Conservation (phyloP, 1,139 yeast species). For the Wickerhamomyces sp. region DNA sequence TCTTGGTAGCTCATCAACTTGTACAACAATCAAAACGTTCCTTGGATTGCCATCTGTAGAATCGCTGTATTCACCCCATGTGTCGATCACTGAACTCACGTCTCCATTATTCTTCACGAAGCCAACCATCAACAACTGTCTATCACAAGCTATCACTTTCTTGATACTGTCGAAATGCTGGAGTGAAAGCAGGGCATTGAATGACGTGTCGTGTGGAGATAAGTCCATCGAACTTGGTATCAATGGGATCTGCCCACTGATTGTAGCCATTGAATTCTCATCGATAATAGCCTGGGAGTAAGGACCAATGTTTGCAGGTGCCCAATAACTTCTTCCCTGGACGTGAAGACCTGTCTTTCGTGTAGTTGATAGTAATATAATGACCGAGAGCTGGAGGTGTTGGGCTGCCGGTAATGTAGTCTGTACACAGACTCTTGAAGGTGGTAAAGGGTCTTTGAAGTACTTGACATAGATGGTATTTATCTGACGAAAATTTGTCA, state of each 20-base stretch:
- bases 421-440: conserved; percentile 82
- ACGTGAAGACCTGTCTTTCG: conserved; percentile 72
- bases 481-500: conserved; percentile 55
- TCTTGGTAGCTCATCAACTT: conserved; percentile 62
- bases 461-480: conserved; percentile 52
- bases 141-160: conserved; percentile 41
- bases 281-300: conserved; percentile 74
- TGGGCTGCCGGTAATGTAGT: conserved; percentile 38
- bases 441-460: conserved; percentile 66
- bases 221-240: conserved; percentile 66
- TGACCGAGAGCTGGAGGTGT: conserved; percentile 55
- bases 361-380: conserved; percentile 30
- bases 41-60: conserved; percentile 25
- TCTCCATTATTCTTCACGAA: conserved; percentile 38
- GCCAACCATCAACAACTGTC: conserved; percentile 47
- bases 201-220: conserved; percentile 15
- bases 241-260: conserved; percentile 94
- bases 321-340: conserved; percentile 93
- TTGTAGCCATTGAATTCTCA: conserved; percentile 43
- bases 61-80: conserved; percentile 17
- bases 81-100: conserved; percentile 17
- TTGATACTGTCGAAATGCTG: conserved; percentile 73
- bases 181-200: conserved; percentile 51
- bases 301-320: conserved; percentile 97
- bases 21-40: conserved; percentile 44